phyloP scores from a whole-genome alignment of 169 alveolate species.

The Plasmodium yoelii region DNA sequence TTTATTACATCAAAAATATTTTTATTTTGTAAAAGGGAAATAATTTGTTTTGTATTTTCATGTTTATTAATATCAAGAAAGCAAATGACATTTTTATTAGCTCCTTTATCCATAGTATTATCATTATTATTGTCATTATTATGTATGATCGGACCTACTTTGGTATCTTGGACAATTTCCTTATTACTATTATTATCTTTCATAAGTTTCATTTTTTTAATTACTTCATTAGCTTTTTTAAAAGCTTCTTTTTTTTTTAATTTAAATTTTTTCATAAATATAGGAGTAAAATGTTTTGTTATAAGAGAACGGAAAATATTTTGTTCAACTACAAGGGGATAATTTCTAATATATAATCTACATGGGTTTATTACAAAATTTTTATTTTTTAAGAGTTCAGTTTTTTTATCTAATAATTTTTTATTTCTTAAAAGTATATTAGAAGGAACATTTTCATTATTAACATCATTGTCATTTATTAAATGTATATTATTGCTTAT shows the following conservation, averaged over 20 bases:
- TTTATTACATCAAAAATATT: conserved; percentile 48
- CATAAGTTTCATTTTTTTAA: conserved; percentile 66
- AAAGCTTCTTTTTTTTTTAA: conserved; percentile 76
- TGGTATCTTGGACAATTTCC: background rate
- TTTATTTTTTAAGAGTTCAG: conserved; percentile 65
- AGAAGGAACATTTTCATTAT: conserved; percentile 52
- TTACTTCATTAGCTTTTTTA: conserved; percentile 29
- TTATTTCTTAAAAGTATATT: conserved; percentile 43
- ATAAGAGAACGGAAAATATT: conserved; percentile 54
- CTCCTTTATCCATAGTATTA: background rate
- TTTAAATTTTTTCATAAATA: conserved; percentile 61
- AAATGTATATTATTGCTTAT: conserved; percentile 55
- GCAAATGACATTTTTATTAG: conserved; percentile 43
- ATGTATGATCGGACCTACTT: conserved; percentile 6
- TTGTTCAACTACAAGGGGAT: conserved; percentile 56
- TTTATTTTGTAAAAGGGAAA: conserved; percentile 51
- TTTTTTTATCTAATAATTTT: conserved; percentile 55
- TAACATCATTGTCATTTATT: conserved; percentile 54
- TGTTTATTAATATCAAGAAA: conserved; percentile 69
- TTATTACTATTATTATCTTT: conserved; percentile 7
- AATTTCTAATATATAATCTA: conserved; percentile 69
- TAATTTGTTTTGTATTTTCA: conserved; percentile 53
- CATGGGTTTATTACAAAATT: conserved; percentile 74
- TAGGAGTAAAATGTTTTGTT: conserved; percentile 64
- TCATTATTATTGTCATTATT: conserved; percentile 10